Conservation (phyloP, 257 asterid species). For the Orobanche coerulescens region DNA sequence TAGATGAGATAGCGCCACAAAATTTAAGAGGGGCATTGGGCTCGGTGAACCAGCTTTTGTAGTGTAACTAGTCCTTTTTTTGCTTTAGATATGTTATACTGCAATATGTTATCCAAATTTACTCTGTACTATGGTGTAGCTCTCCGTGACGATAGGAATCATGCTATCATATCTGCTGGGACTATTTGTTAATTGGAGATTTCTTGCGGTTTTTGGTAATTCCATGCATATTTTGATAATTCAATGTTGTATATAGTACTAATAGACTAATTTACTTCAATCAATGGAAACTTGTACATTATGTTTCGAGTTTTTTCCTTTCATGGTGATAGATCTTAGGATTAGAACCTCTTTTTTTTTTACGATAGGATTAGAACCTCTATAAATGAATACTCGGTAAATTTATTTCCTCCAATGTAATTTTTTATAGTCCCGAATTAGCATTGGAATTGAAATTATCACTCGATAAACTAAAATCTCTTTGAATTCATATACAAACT, state of each 20-base stretch:
- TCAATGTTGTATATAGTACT: not conserved
- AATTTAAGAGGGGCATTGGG: constrained; percentile 80
- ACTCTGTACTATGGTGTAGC: constrained; percentile 36
- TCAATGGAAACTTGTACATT: not conserved
- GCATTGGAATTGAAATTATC: too few relatives aligned
- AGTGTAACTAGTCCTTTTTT: not conserved
- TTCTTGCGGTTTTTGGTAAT: constrained; percentile 89
- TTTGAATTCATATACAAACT: too few relatives aligned
- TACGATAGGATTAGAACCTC: too few relatives aligned
- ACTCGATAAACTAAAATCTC: too few relatives aligned
- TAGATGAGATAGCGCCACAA: constrained; percentile 91
- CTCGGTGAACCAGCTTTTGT: constrained; percentile 80
- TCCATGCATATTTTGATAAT: constrained; percentile 9
- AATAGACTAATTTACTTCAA: not conserved
- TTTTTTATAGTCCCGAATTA: too few relatives aligned
- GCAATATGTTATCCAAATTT: constrained; percentile 5
- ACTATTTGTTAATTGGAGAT: constrained; percentile 71
- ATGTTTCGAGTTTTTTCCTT: not conserved
- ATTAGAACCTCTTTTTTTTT: too few relatives aligned
- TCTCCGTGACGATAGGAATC: constrained; percentile 88
- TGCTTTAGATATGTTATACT: constrained; percentile 1
- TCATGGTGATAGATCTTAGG: not conserved
- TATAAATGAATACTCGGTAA: too few relatives aligned
- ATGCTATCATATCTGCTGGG: constrained; percentile 81
- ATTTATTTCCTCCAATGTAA: too few relatives aligned